Evolutionary conservation across 2,329 filamentous ascomycete genomes (phyloP).

Genomic region (Colletotrichum horii): DNA sequence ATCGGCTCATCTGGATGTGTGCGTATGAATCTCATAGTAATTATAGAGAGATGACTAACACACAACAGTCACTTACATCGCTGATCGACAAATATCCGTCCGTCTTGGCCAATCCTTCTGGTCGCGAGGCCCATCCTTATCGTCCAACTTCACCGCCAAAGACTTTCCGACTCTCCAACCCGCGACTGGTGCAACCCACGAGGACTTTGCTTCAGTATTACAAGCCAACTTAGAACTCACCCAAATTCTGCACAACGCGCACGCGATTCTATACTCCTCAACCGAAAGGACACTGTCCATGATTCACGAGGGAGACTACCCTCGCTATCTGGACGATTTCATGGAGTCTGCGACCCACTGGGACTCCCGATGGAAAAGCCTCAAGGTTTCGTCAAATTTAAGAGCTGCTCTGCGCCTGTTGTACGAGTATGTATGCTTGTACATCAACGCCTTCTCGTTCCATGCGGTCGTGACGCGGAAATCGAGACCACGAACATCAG

Average conservation of each 20-base stretch:
- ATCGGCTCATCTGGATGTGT: not conserved
- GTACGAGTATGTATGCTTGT: not conserved
- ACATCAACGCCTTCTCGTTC: not conserved
- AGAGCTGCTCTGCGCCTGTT: not conserved
- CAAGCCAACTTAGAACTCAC: not conserved
- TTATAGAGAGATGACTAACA: not conserved
- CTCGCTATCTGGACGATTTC: not conserved
- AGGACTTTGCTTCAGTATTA: not conserved
- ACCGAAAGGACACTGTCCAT: not conserved
- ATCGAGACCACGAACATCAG: not conserved
- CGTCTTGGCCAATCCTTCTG: not conserved
- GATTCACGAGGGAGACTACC: not conserved
- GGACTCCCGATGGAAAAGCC: not conserved
- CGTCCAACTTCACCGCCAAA: not conserved
- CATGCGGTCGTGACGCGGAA: not conserved
- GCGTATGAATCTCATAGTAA: fast-evolving
- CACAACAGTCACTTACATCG: not conserved
- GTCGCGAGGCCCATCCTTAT: not conserved
- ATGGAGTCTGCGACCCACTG: not conserved
- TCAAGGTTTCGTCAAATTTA: not conserved
- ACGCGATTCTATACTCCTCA: not conserved
- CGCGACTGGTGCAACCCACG: fast-evolving
- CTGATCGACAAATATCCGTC: not conserved
- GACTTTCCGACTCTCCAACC: not conserved
- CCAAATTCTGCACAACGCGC: not conserved